phyloP scores from a whole-genome alignment of 768 basidiomycete genomes.

The Rhizopogon sp. region DNA sequence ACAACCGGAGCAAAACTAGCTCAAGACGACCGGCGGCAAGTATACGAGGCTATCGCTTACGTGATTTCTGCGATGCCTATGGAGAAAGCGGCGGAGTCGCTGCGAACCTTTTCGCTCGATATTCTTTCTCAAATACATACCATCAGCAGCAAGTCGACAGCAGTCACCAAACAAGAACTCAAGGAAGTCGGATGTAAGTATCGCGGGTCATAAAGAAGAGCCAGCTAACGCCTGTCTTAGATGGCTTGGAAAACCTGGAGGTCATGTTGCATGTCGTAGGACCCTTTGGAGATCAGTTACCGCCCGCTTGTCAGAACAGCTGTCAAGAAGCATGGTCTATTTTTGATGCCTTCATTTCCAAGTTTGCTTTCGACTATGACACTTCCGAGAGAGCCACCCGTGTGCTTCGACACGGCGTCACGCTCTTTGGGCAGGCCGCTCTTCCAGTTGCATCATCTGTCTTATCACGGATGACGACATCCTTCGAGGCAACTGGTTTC shows the following conservation, averaged over 20 bases:
- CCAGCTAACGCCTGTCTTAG: slow-evolving; percentile 33
- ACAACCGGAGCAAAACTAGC: slow-evolving; percentile 73
- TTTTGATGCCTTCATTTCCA: slow-evolving; percentile 74
- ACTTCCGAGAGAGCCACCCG: slow-evolving; percentile 82
- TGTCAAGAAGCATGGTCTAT: slow-evolving; percentile 79
- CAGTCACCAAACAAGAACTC: slow-evolving; percentile 67
- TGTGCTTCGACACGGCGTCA: slow-evolving; percentile 78
- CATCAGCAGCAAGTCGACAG: slow-evolving; percentile 45
- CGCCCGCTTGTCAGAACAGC: slow-evolving; percentile 71
- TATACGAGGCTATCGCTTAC: slow-evolving; percentile 93
- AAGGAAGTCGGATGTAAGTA: slow-evolving; percentile 61
- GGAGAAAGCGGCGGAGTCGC: slow-evolving; percentile 78
- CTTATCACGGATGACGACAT: slow-evolving; percentile 66
- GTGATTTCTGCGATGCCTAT: slow-evolving; percentile 95
- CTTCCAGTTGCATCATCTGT: slow-evolving; percentile 67
- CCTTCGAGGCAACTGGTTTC: slow-evolving; percentile 77
- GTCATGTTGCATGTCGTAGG: slow-evolving; percentile 84
- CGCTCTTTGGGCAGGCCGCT: slow-evolving; percentile 68
- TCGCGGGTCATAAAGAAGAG: neutral
- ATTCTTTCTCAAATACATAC: slow-evolving; percentile 75
- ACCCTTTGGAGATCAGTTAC: slow-evolving; percentile 79
- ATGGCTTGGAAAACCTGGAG: slow-evolving; percentile 88
- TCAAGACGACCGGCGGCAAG: slow-evolving; percentile 86
- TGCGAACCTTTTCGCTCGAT: slow-evolving; percentile 83
- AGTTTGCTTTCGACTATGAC: slow-evolving; percentile 70